Evolutionary conservation across 1,139 yeast genomes (phyloP), one percentile per base, ranked within the genome.

Genomic region (Blastobotrys ciferrii): DNA sequence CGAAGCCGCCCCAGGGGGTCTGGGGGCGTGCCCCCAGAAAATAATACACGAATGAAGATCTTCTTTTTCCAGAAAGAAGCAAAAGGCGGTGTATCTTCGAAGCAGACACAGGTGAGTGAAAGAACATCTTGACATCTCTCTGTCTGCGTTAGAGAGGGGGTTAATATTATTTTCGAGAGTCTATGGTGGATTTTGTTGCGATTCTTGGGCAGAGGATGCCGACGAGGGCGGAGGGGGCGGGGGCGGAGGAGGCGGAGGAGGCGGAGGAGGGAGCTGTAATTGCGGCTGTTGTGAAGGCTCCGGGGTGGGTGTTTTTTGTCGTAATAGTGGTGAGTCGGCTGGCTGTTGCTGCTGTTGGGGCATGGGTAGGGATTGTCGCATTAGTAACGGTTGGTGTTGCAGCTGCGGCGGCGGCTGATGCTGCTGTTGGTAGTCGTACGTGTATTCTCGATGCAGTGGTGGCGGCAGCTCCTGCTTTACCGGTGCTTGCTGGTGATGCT

Each of bases 241-340:
- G 35, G 54, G 48, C 44, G 44, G 51, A 48, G 13, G 53, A 47
- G 42, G 52, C n/a, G 45, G 39, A 32, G 36, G 39, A 17, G 44
- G 43, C 11, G 42, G 31, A 14, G 32, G 36, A 43, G 40, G 19
- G 20, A 36, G 35, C 18, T 35, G 49, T 19, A 41, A 51, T 1
- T 50, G 55, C 32, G 51, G 55, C 20, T 48, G 52, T 30, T 45
- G 48, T 39, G 47, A 53, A 15, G 53, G 47, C 19, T 43, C 9
- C 19, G 55, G 25, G 47, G 54, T 32, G 23, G 48, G 32, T 15
- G 48, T 25, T 2, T 32, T n/a, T 41, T 32, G 48, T 2, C 42
- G 48, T 2, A 43, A 40, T n/a, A 39, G 43, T 23, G 28, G 28
- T 5, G 28, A 23, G 5, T 23, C 28, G 9, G 28, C 5, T 23